Conservation (phyloP, 1,284 basidiomycete genomes). For the Chiua sp. region DNA sequence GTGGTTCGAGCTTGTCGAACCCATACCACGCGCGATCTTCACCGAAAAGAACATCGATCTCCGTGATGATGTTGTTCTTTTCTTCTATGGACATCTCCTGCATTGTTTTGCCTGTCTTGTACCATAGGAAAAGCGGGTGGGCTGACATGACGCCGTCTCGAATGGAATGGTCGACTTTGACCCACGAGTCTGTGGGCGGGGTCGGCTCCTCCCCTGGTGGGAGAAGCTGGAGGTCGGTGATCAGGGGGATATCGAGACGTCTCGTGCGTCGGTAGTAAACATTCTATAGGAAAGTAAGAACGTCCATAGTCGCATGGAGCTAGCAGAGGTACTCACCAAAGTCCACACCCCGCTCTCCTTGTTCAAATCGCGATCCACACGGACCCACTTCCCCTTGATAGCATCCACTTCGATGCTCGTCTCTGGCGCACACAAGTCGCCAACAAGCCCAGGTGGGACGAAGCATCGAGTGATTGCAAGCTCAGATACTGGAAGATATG, state of each 20-base stretch:
- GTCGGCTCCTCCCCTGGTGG: conserved; percentile 53
- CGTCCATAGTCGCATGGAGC: conserved; percentile 12
- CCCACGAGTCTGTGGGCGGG: conserved; percentile 54
- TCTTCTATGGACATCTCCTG: conserved; percentile 63
- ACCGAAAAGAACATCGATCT: conserved; percentile 87
- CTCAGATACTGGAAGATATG: conserved; percentile 67
- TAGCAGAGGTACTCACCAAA: conserved; percentile 45
- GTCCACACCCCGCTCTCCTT: conserved; percentile 65
- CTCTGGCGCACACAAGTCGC: conserved; percentile 68
- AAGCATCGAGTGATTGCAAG: conserved; percentile 77
- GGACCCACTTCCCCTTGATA: conserved; percentile 87
- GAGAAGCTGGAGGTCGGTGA: conserved; percentile 67
- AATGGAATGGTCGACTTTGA: conserved; percentile 58
- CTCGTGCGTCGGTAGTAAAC: conserved; percentile 87
- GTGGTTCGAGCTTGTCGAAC: conserved; percentile 72
- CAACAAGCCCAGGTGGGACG: conserved; percentile 60
- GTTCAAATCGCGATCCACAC: conserved; percentile 81
- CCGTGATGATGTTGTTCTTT: conserved; percentile 74
- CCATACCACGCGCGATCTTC: conserved; percentile 84
- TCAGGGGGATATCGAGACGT: conserved; percentile 73
- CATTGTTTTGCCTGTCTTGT: conserved; percentile 67
- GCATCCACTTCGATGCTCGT: conserved; percentile 77
- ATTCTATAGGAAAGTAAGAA: conserved; percentile 47
- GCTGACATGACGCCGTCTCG: conserved; percentile 60
- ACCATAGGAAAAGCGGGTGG: conserved; percentile 73